Evolutionary conservation across 2,329 filamentous ascomycete species (phyloP), one percentile per base, ranked within the genome.

Genomic region (Sporothrix protearum): DNA sequence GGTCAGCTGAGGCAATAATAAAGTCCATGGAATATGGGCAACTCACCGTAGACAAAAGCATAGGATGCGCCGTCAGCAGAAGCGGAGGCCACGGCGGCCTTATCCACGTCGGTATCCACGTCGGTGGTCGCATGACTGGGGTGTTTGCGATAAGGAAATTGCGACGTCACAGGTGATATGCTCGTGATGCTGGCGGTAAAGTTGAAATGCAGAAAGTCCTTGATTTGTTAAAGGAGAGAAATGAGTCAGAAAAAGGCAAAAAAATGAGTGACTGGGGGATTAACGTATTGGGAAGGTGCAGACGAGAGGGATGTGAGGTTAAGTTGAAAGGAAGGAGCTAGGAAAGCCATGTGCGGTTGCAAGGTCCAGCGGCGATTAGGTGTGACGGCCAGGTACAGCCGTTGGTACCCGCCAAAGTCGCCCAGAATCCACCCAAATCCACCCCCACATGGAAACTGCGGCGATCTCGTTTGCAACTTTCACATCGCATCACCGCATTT

Each of bases 1-100:
- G 47, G 63, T 71, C 30, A 73, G 71, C 2, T 49, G 5, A 1
- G 67, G 14, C 5, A 19, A 19, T n/a, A 36, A 19, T 19, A 25
- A n/a, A n/a, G n/a, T n/a, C n/a, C n/a, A n/a, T n/a, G n/a, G n/a
- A 36, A 36, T 36, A 36, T 8, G 33, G 3, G 33, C 33, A 36
- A 71, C 79, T 73, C 75, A 86, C 87, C 87, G 71, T 89, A 89
- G 77, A 89, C 88, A 78, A 89, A 89, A 30, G 83, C 85, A 55
- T 80, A 71, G 0, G 72, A 64, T n/a, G 70, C 68, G 19, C 39
- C 66, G 10, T 67, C 45, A 28, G 45, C 42, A 22, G 67, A 66
- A 36, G 51, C 64, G 63, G 63, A 33, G 36, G 69, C 42, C 69
- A 67, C 64, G 7, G 53, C 36, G 25, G 73, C 68, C 69, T 71